Evolutionary conservation across 495 filamentous ascomycete species (phyloP).

Genomic region (Thermothielavioides terrestris): DNA sequence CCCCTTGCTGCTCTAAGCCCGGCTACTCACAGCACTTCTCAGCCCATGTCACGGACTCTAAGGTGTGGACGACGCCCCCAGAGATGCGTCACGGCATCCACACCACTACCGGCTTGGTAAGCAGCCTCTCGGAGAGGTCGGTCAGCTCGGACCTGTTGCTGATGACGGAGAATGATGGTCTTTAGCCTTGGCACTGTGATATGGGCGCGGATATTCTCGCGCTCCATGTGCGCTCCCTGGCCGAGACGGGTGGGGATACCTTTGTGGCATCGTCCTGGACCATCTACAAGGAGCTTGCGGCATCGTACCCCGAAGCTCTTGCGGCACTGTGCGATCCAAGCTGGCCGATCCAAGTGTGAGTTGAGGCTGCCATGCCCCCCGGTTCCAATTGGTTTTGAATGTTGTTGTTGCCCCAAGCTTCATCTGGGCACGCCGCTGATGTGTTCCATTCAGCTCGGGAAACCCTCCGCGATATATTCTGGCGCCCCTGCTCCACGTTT

Average conservation of each 20-base stretch:
- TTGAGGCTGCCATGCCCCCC: neutral
- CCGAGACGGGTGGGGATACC: slow-evolving; percentile 32
- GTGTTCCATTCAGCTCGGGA: slow-evolving; percentile 23
- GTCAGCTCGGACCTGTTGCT: neutral
- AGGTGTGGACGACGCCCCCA: slow-evolving; percentile 31
- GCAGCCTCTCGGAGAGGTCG: neutral
- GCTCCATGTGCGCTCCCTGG: slow-evolving; percentile 34
- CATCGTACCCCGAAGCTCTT: slow-evolving; percentile 24
- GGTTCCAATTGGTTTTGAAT: neutral
- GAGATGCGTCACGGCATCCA: slow-evolving; percentile 41
- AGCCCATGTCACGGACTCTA: slow-evolving; percentile 42
- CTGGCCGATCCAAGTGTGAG: slow-evolving; percentile 41
- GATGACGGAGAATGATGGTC: neutral
- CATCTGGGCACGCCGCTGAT: neutral
- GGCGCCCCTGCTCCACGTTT: slow-evolving; percentile 31
- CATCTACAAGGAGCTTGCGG: slow-evolving; percentile 33
- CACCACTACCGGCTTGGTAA: slow-evolving; percentile 30
- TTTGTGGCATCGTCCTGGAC: slow-evolving; percentile 33
- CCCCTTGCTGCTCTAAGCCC: neutral
- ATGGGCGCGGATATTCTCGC: slow-evolving; percentile 36
- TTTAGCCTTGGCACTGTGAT: slow-evolving; percentile 41
- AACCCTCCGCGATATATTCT: slow-evolving; percentile 26
- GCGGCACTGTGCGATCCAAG: slow-evolving; percentile 21
- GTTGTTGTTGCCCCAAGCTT: neutral
- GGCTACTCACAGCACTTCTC: neutral